Conservation (phyloP, 139 green algal species). For the Mesotaenium endlicherianum region DNA sequence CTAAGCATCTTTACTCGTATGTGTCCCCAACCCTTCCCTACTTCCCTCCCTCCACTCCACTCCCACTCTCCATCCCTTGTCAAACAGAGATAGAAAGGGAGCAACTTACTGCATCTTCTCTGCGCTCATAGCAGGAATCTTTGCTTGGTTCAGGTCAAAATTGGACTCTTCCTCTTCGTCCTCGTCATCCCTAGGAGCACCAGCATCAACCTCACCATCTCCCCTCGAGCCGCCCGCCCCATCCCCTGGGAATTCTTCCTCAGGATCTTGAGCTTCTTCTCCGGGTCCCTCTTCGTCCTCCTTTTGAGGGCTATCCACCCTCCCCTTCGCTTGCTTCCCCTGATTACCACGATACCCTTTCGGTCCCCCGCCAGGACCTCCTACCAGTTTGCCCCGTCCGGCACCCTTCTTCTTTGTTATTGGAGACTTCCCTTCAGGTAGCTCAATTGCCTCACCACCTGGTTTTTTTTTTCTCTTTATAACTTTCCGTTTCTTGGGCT, state of each 20-base stretch:
- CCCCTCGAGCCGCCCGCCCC: background rate
- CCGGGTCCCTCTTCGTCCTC: background rate
- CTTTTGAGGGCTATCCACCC: background rate
- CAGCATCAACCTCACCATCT: background rate
- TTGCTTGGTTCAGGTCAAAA: background rate
- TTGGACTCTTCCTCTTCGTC: constrained; percentile 16
- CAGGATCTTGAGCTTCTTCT: background rate
- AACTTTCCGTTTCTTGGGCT: no score
- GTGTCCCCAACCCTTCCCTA: background rate
- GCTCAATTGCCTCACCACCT: no score
- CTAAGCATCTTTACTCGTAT: background rate
- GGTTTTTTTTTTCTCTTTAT: no score
- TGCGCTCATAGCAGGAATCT: constrained; percentile 6
- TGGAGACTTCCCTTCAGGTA: no score
- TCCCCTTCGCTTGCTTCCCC: no score
- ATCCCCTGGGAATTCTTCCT: background rate
- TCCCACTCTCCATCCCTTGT: background rate
- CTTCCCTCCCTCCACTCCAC: background rate
- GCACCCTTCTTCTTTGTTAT: no score
- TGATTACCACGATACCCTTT: no score
- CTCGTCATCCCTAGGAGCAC: no score
- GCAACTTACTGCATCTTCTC: constrained; percentile 14
- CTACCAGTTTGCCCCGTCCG: no score
- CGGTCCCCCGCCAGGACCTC: no score
- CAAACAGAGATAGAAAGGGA: background rate